Base-by-base conservation (phyloP, 1,284 basidiomycete species). In the Papiliotrema flavescens region DNA sequence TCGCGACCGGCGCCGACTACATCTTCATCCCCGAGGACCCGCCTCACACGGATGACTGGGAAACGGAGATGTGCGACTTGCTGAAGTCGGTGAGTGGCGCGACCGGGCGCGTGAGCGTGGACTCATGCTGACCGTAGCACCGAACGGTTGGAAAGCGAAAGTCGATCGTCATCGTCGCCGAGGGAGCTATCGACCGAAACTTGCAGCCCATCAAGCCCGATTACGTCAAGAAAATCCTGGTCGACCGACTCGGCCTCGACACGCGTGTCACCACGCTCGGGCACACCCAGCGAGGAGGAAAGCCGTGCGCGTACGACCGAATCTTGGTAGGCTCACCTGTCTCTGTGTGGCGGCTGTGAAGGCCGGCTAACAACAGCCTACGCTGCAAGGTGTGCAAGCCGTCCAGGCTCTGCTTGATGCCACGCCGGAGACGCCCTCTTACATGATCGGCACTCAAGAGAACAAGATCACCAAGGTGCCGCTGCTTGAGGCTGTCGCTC, bases 251-350 rank as follows among this genome's bases (percentile, higher is more conserved):
- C 28, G 89, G 90, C 0, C 84, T 98, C 41, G 95, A 99, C 76
- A 95, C 95, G 0, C 82, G 96, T 54, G 95, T 98, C 8, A 99
- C 96, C n/a, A 97, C 92, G 0, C 83, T 99, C 24, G 95, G 96
- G 24, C 96, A 99, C 78, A 96, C 90, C 0, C 95, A 98, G 75
- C 85, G 95, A 60, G 95, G 95, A 53, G 95, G 95, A 5, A 82
- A 85, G 59, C 95, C 95, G 0, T 94, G 90, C 65, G 94, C 95
- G 1, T 85, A 84, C 64, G 95, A 99, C 75, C 86, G 96, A 40
- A 90, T 97, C 64, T 70, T 98, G 75, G 94, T 90, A 65, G 66
- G 83, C 67, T 3, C 4, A 4, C 24, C 5, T 6, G 28, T 32
- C n/a, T n/a, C n/a, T n/a, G n/a, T n/a, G n/a, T n/a, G n/a, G 23